Evolutionary conservation across 2,329 filamentous ascomycete species (phyloP), one percentile per base, ranked within the genome.

Genomic region (Alternaria ethzedia): DNA sequence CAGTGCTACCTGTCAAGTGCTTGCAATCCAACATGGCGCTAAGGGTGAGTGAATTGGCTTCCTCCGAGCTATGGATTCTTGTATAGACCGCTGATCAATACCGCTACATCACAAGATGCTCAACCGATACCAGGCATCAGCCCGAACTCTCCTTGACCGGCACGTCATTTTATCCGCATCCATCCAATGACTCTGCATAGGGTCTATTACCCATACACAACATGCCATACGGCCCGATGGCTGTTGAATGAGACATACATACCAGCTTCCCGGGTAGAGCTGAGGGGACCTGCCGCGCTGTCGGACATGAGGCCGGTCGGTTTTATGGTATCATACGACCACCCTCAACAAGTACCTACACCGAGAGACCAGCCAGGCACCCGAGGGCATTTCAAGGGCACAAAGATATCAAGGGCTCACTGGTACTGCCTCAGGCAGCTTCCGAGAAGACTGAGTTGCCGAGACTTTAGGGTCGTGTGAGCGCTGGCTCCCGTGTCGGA

Each of bases 11-110:
- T 63, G 47, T 50, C 30, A n/a, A 49, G 43, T 60, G 50, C 57
- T 44, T 54, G 57, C 52, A 23, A 43, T 47, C 57, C 61, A 60
- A 63, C 50, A 60, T 46, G 49, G 46, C 61, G 61, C 61, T 60
- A 60, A 46, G 17, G 30, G 15, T 30, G 30, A 51, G 32, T 36
- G 43, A 28, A 32, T 26, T 36, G 20, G 25, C 26, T 51, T 15
- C 50, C 32, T 20, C 23, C n/a, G 25, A 56, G n/a, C 50, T 45
- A 30, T 46, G 45, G 51, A 32, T 20, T 21, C 26, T 26, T 50
- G 43, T 50, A 30, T 51, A 23, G 17, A 25, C 57, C 44, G 61
- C 45, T 63, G 57, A 60, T 60, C 61, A 56, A 21, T 51, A 55
- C 45, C 26, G 26, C 54, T 47, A 51, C 56, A 52, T 47, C 45